Evolutionary conservation across 305 asterid genomes (phyloP), one percentile per base, ranked within the genome.

Genomic region (Fraxinus angustifolia): DNA sequence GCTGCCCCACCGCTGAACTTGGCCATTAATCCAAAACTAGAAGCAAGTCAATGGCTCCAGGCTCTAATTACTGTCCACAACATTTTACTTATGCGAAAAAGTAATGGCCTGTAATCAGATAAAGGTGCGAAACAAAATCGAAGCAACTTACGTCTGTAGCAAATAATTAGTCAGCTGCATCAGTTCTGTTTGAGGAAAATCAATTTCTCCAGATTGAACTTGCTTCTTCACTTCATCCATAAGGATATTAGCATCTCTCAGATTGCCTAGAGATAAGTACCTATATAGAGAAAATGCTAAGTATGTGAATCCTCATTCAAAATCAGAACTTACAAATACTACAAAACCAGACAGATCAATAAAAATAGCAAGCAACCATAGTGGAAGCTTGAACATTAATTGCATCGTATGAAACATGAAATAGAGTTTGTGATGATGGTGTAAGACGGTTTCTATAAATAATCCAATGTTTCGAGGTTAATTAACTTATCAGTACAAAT

Each of bases 231-330:
- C 82, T 77, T 93, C 97, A 84, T 92, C 97, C 92, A 91, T 85
- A 53, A 93, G 91, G 84, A 79, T 83, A 82, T 93, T 93, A 70
- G 99, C 99, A 89, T 95, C 99, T 91, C 97, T 89, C 82, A 95
- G 84, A 88, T 93, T 95, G 78, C 99, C 98, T 70, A 88, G 90
- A 78, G 96, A 91, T 84, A 93, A 82, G 83, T 93, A 92, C 99
- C 98, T 95, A 79, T 40, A 34, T 34, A 19, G 23, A 65, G 60
- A 65, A 30, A 70, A 75, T 33, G 65, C 10, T 26, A 30, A 56
- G 26, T 48, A 7, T 76, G 14, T 48, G 36, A 56, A 42, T 38
- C 35, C 58, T 83, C 40, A 73, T 73, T 78, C 19, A 77, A 68
- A 80, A 8, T 76, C 14, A 26, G 19, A 31, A 76, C 12, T 19